A percentile compares a stretch with the other conserved stretches of the same genome.
Conservation (phyloP, 306 rosid species). For the Acmispon strigosus region DNA sequence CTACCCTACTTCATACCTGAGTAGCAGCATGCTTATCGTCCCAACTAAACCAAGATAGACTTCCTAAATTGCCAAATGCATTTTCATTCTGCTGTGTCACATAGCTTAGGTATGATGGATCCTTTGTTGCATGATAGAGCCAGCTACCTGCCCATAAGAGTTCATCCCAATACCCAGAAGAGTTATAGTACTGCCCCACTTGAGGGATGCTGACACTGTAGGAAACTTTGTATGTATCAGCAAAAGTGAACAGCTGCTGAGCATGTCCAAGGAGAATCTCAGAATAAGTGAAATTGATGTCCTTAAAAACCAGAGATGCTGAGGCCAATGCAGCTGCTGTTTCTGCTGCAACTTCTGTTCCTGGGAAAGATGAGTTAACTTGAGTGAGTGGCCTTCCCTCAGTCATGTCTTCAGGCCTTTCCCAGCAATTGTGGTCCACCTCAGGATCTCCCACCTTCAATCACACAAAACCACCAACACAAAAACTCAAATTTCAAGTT, state of each 20-base stretch:
- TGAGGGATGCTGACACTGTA: constrained; percentile 65
- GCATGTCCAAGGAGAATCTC: constrained; percentile 47
- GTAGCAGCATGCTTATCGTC: constrained; percentile 72
- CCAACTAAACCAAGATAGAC: constrained; percentile 68
- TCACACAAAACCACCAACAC: background rate
- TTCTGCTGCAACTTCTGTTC: constrained; percentile 78
- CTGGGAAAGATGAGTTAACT: constrained; percentile 60
- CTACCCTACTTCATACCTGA: constrained; percentile 28
- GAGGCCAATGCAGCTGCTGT: constrained; percentile 74
- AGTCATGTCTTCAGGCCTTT: constrained; percentile 55
- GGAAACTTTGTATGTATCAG: constrained; percentile 54
- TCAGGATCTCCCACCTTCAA: constrained; percentile 67
- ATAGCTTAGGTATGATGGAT: constrained; percentile 44
- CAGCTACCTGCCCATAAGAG: constrained; percentile 73
- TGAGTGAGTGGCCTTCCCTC: constrained; percentile 48
- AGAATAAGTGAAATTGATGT: constrained; percentile 38
- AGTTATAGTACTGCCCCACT: constrained; percentile 53
- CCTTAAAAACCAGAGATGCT: constrained; percentile 58
- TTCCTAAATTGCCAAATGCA: constrained; percentile 42
- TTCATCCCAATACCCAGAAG: constrained; percentile 71
- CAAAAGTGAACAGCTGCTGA: constrained; percentile 50
- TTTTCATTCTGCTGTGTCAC: constrained; percentile 44
- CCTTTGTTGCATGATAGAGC: constrained; percentile 64
- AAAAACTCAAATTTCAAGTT: background rate
- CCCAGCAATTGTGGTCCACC: constrained; percentile 72